A percentile compares a stretch with the other conserved stretches of the same genome.
Evolutionary conservation across 2,329 filamentous ascomycete genomes (phyloP).

Genomic region (Xylariaceae sp.): DNA sequence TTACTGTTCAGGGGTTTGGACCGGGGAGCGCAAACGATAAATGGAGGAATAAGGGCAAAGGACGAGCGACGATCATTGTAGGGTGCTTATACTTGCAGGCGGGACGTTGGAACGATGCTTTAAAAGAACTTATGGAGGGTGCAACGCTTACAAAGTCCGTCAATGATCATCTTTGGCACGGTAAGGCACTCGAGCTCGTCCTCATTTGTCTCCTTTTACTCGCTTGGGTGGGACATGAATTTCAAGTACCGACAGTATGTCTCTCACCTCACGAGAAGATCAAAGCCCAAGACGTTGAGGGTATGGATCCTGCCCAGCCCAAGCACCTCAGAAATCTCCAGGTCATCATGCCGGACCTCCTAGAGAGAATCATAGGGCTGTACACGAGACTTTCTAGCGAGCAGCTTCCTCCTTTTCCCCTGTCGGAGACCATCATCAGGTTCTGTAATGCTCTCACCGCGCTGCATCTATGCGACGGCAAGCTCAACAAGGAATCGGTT

Average conservation of each 20-base stretch:
- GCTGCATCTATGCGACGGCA: constrained; percentile 60
- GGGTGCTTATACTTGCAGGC: constrained; percentile 84
- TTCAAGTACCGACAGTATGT: constrained; percentile 62
- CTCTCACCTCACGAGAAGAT: constrained; percentile 46
- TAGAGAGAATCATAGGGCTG: constrained; percentile 68
- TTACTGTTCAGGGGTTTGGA: constrained; percentile 66
- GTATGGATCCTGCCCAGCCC: constrained; percentile 44
- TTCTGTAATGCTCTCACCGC: constrained; percentile 65
- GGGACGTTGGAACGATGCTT: constrained; percentile 82
- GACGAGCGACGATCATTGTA: constrained; percentile 71
- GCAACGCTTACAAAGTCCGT: constrained; percentile 69
- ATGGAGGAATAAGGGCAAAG: constrained; percentile 74
- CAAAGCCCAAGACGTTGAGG: constrained; percentile 35
- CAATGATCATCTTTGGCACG: constrained; percentile 96
- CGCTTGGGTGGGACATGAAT: constrained; percentile 78
- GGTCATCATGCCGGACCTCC: constrained; percentile 62
- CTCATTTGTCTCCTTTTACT: constrained; percentile 77
- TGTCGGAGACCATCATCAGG: constrained; percentile 68
- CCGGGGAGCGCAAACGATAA: constrained; percentile 67
- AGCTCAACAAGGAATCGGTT: constrained; percentile 55
- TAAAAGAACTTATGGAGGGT: constrained; percentile 77
- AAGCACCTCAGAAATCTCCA: constrained; percentile 52
- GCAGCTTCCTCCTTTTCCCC: constrained; percentile 62
- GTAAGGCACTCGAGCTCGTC: constrained; percentile 86
- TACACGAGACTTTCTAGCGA: constrained; percentile 68